Evolutionary conservation across 305 asterid genomes (phyloP).

Genomic region (Andrographis paniculata): DNA sequence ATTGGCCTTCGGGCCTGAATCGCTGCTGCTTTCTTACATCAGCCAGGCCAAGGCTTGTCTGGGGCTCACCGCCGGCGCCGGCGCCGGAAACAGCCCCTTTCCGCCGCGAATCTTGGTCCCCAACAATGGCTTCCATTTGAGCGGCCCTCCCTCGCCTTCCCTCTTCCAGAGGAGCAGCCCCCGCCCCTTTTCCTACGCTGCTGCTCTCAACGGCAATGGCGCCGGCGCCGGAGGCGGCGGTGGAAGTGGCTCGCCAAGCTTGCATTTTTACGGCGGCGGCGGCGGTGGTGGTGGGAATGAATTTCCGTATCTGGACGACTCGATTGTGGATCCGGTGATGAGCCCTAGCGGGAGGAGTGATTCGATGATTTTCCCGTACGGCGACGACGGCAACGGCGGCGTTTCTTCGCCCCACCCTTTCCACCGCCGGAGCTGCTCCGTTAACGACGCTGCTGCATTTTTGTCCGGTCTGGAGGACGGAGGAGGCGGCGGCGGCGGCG

Average conservation of each 20-base stretch:
- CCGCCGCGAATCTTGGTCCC: constrained; percentile 65
- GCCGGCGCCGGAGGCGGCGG: constrained; percentile 13
- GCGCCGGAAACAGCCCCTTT: constrained; percentile 24
- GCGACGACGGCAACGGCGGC: constrained; percentile 39
- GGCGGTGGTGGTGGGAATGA: constrained; percentile 16
- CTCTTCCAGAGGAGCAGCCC: constrained; percentile 33
- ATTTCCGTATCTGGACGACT: constrained; percentile 57
- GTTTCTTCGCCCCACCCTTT: constrained; percentile 31
- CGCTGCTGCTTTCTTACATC: constrained; percentile 40
- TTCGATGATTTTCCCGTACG: constrained; percentile 55
- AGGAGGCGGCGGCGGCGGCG: constrained; percentile 34
- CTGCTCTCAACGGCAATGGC: constrained; percentile 39
- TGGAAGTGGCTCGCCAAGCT: constrained; percentile 30
- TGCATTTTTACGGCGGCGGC: constrained; percentile 37
- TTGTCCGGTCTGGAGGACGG: constrained; percentile 40
- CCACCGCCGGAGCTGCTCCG: constrained; percentile 84
- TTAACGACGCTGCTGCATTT: constrained; percentile 67
- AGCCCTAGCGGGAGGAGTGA: constrained; percentile 91
- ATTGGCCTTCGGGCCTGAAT: constrained; percentile 74
- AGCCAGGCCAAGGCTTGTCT: constrained; percentile 49
- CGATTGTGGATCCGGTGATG: constrained; percentile 53
- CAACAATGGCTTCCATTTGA: constrained; percentile 45
- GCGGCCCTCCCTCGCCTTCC: constrained; percentile 64
- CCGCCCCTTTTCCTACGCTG: constrained; percentile 46
- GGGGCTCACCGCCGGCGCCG: constrained; percentile 21